Percentiles rank a stretch among this genome's conserved stretches.
These are phyloP conservation scores for Echeveria elegans DNA, from an alignment of 164 flowering plant genomes.

Conservation along the genomic window DNA sequence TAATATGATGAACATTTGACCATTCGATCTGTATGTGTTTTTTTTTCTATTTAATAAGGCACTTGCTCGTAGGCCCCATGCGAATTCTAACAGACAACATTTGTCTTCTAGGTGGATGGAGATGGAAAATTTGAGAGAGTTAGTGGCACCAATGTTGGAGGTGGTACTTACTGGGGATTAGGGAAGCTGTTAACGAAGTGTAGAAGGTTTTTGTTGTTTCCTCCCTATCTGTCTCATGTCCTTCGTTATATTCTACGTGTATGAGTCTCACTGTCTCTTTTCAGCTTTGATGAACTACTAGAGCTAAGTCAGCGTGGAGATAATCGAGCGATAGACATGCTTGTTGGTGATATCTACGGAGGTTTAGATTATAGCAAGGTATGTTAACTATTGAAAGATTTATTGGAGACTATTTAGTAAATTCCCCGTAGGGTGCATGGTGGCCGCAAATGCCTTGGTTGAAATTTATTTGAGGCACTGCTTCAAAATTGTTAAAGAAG, in stretches of 20 bases:
- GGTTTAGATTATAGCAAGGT: conserved; percentile 93
- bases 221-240: background rate
- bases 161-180: conserved; percentile 97
- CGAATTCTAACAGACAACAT: background rate
- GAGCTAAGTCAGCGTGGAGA: conserved; percentile 94
- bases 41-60: background rate
- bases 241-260: background rate
- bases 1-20: background rate
- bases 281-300: conserved; percentile 90
- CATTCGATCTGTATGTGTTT: background rate
- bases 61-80: background rate
- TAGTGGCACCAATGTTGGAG: conserved; percentile 98
- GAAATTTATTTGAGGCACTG: background rate
- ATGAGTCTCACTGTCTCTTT: background rate
- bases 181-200: conserved; percentile 91
- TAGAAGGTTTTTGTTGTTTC: conserved; percentile 46
- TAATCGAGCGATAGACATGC: conserved; percentile 82
- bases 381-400: background rate
- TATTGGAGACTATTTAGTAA: background rate
- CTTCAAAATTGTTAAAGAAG: background rate
- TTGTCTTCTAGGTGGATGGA: conserved; percentile 71
- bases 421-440: background rate
- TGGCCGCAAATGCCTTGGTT: background rate
- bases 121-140: conserved; percentile 90
- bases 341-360: conserved; percentile 97